A percentile compares a stretch with the other conserved stretches of the same genome.
Evolutionary conservation across 1,284 basidiomycete genomes (phyloP).

Genomic region (Microbotryum silenes-acaulis): DNA sequence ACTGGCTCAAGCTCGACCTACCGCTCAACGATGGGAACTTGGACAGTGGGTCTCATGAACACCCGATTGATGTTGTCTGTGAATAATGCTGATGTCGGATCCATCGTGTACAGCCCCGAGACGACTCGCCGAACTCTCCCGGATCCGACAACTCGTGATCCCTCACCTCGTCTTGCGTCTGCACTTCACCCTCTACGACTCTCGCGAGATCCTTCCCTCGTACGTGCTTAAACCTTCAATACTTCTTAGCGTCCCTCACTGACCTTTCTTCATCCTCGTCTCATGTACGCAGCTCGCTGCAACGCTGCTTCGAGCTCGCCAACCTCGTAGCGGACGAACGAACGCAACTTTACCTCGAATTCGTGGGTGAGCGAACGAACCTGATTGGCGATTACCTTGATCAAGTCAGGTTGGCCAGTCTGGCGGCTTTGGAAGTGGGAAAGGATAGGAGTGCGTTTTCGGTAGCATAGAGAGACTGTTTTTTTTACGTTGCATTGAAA

Average conservation of each 20-base stretch:
- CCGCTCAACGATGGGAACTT: constrained; percentile 6
- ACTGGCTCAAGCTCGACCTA: constrained; percentile 46
- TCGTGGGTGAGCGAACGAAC: constrained; percentile 47
- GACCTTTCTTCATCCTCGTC: background rate
- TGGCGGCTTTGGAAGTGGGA: constrained; percentile 62
- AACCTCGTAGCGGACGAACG: constrained; percentile 83
- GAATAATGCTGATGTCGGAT: background rate
- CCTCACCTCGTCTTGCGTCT: constrained; percentile 84
- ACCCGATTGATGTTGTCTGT: background rate
- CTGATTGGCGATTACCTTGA: constrained; percentile 62
- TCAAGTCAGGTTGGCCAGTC: constrained; percentile 58
- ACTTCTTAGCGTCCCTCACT: background rate
- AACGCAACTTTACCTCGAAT: constrained; percentile 79
- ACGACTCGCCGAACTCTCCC: constrained; percentile 59
- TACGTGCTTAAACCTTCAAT: constrained; percentile 46
- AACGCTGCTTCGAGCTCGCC: constrained; percentile 64
- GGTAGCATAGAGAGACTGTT: too few species aligned
- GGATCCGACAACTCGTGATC: constrained; percentile 79
- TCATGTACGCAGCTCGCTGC: constrained; percentile 61
- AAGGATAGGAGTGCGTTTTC: constrained; percentile 39
- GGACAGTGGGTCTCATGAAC: constrained; percentile 2
- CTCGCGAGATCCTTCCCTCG: constrained; percentile 58
- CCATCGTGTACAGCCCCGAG: constrained; percentile 46
- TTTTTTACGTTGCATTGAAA: too few species aligned
- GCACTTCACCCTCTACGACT: constrained; percentile 64